A percentile compares a stretch with the other conserved stretches of the same genome.
Conservation (phyloP, 2,329 filamentous ascomycete species). For the Blastomyces emzantsi region DNA sequence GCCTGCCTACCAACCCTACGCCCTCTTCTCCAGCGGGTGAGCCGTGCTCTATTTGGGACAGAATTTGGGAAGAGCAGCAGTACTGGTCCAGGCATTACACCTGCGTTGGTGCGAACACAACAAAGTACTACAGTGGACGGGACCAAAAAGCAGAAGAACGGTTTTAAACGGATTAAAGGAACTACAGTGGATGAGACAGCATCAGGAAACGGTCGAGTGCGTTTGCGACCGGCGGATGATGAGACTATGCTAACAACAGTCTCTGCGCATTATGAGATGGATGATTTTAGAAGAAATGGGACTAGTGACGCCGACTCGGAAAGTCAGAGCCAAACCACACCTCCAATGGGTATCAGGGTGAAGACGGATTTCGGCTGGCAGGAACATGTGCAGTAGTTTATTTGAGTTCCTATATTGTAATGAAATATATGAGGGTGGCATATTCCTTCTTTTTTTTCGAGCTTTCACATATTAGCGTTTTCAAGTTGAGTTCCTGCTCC, state of each 20-base stretch:
- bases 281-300: not conserved
- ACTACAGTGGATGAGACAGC: not conserved
- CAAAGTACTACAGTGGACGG: not conserved
- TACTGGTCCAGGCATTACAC: not conserved
- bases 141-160: not conserved
- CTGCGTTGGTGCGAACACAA: not conserved
- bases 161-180: not conserved
- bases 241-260: not conserved
- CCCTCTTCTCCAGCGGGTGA: slow-evolving; percentile 24
- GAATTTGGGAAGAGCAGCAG: not conserved
- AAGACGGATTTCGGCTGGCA: slow-evolving; percentile 3
- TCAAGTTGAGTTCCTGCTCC: not conserved
- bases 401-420: not conserved
- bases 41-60: not conserved
- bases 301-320: not conserved
- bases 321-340: not conserved
- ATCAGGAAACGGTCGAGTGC: not conserved
- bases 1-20: slow-evolving; percentile 29
- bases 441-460: not conserved
- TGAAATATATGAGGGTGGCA: not conserved
- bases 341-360: slow-evolving; percentile 3
- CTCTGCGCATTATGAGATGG: not conserved
- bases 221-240: not conserved
- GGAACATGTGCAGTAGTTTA: not conserved
- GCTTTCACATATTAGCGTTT: not conserved